A percentile compares a stretch with the other conserved stretches of the same genome.
phyloP scores from a whole-genome alignment of 164 flowering plant genomes.

The Vitis riparia region DNA sequence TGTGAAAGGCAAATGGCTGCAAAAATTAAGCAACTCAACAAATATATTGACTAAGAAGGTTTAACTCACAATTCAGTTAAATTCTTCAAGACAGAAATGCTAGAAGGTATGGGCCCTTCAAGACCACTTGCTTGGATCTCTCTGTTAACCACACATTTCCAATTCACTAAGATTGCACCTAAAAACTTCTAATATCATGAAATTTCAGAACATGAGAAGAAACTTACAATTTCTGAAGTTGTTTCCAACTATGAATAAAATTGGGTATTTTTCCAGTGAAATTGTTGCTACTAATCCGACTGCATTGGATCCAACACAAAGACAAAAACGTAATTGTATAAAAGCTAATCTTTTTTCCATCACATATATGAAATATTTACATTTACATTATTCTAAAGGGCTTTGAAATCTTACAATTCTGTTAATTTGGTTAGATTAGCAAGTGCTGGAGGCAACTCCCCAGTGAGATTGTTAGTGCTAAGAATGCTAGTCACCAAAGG shows the following conservation, averaged over 20 bases:
- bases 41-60: neutral
- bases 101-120: slow-evolving; percentile 22
- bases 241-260: neutral
- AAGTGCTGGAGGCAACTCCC: slow-evolving; percentile 13
- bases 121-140: slow-evolving; percentile 21
- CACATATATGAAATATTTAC: too few relatives aligned
- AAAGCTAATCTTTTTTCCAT: too few relatives aligned
- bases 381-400: too few relatives aligned
- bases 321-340: neutral
- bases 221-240: too few relatives aligned
- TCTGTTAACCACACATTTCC: slow-evolving; percentile 7
- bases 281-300: too few relatives aligned
- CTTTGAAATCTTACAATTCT: slow-evolving; percentile 7
- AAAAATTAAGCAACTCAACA: neutral
- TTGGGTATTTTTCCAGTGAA: neutral
- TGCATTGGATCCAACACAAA: neutral
- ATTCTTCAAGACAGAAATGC: slow-evolving; percentile 9
- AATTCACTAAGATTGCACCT: neutral
- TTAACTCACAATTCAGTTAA: slow-evolving; percentile 32
- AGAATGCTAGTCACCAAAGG: neutral
- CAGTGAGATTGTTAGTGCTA: slow-evolving; percentile 14
- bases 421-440: slow-evolving; percentile 12
- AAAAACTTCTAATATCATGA: too few relatives aligned
- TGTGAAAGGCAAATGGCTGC: too few relatives aligned
- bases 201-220: too few relatives aligned